Base-by-base conservation (phyloP, 1,139 yeast genomes). In the Wickerhamomyces sp. region DNA sequence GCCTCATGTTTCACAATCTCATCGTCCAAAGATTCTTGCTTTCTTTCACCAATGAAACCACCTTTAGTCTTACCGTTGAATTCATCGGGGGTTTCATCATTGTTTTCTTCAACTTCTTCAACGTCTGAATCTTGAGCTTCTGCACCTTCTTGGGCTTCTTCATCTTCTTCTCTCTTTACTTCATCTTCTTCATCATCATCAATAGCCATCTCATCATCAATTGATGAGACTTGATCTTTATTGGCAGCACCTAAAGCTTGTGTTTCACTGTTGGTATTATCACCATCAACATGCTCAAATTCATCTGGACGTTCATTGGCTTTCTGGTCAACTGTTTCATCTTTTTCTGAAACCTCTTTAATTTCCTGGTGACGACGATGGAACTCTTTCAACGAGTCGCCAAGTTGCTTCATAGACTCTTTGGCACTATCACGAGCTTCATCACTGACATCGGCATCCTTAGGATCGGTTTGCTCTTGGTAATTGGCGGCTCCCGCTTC, bases 171-270 rank as follows among this genome's bases (percentile, higher is more conserved):
- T 26, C 46, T 54, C 10, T 56, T 55, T 23, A 59, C 63, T 32
- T 62, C 67, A 11, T 60, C 49, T 5, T 68, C 72, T 10, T 64
- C 57, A 26, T 79, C 86, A 52, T 84, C 91, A 47, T 90, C 96
- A 55, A 91, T 87, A 0, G 95, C 96, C 78, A 78, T 84, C 14
- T 81, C 84, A 42, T 91, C 96, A 60, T 91, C 85, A 48, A 90
- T 76, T 0, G 81, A 66, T 60, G 88, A 94, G 36, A 79, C 71
- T 59, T 88, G 90, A 42, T 90, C 96, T 56, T 82, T 78, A 47
- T 81, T 79, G 7, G 96, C 96, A 39, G 94, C 82, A 27, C 98
- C 99, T 47, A 93, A 68, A 0, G 98, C 99, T 65, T 94, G 98
- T 0, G 96, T 86, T 46, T 87, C 93, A 36, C 64, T 66, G 39